phyloP scores from a whole-genome alignment of 306 rosid genomes.

The Cotoneaster glaucophyllus region DNA sequence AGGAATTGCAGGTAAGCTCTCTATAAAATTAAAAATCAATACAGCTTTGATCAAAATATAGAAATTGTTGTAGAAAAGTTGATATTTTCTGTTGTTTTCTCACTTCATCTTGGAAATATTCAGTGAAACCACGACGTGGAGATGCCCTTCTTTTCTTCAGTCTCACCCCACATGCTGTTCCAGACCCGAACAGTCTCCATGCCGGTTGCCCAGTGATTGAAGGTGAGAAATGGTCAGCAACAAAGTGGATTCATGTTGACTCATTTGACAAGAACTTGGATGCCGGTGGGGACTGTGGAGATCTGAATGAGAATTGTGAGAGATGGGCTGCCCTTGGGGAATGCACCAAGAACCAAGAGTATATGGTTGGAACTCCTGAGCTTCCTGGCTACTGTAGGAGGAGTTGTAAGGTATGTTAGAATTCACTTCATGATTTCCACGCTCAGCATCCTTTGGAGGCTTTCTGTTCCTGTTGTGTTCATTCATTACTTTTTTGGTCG shows the following conservation, averaged over 20 bases:
- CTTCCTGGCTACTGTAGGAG: slow-evolving; percentile 88
- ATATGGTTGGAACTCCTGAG: slow-evolving; percentile 81
- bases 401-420: slow-evolving; percentile 82
- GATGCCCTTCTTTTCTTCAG: slow-evolving; percentile 98
- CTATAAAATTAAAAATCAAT: background rate
- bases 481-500: slow-evolving; percentile 3
- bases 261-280: slow-evolving; percentile 63
- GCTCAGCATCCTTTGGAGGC: background rate
- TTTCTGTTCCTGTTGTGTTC: slow-evolving; percentile 8
- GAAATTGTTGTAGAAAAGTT: background rate
- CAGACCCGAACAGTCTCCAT: slow-evolving; percentile 83
- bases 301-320: slow-evolving; percentile 69
- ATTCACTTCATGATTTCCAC: slow-evolving; percentile 10
- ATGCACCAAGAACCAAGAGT: slow-evolving; percentile 75
- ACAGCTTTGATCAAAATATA: background rate
- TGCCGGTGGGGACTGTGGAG: slow-evolving; percentile 53
- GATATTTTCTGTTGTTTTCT: slow-evolving; percentile 2
- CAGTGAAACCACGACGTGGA: slow-evolving; percentile 91
- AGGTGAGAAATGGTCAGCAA: slow-evolving; percentile 99
- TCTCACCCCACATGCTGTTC: slow-evolving; percentile 67
- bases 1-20: slow-evolving; percentile 75
- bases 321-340: slow-evolving; percentile 98
- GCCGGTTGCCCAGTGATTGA: slow-evolving; percentile 94
- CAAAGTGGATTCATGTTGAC: slow-evolving; percentile 95
- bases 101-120: slow-evolving; percentile 6